A percentile compares a stretch with the other conserved stretches of the same genome.
Evolutionary conservation across 169 alveolate species (phyloP).

Genomic region (Babesia bovis): DNA sequence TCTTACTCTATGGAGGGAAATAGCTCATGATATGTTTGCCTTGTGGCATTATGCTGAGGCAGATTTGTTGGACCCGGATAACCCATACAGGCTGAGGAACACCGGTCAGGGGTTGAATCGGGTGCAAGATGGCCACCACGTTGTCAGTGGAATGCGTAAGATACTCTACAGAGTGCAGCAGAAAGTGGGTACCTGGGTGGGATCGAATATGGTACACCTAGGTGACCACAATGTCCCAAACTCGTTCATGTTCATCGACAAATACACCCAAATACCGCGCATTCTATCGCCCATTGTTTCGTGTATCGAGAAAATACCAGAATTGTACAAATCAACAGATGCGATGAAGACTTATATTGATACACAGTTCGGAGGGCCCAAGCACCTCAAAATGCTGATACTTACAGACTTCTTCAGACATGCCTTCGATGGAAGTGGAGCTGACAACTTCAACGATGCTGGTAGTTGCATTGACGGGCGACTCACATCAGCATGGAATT

Average conservation of each 20-base stretch:
- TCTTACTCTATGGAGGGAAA: slow-evolving; percentile 89
- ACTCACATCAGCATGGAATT: slow-evolving; percentile 91
- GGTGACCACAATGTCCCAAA: slow-evolving; percentile 93
- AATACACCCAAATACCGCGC: slow-evolving; percentile 90
- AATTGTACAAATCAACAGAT: slow-evolving; percentile 75
- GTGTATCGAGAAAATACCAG: slow-evolving; percentile 86
- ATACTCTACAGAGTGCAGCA: slow-evolving; percentile 82
- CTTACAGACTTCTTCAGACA: slow-evolving; percentile 90
- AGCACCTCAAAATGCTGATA: slow-evolving; percentile 77
- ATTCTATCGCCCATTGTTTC: slow-evolving; percentile 86
- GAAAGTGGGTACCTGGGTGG: slow-evolving; percentile 87
- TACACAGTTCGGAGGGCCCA: slow-evolving; percentile 85
- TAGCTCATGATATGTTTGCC: slow-evolving; percentile 85
- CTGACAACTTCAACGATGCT: slow-evolving; percentile 92
- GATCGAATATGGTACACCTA: slow-evolving; percentile 88
- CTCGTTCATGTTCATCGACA: slow-evolving; percentile 90
- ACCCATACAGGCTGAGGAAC: slow-evolving; percentile 81
- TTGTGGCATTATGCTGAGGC: slow-evolving; percentile 90
- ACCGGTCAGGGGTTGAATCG: slow-evolving; percentile 90
- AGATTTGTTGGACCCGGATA: slow-evolving; percentile 84
- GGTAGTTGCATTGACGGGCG: slow-evolving; percentile 95
- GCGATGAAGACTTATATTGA: slow-evolving; percentile 79
- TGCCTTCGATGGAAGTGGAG: slow-evolving; percentile 94
- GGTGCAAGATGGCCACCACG: slow-evolving; percentile 78
- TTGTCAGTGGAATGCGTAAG: slow-evolving; percentile 76